Conservation (phyloP, 1,139 yeast genomes). For the Magnusiomyces suaveolens region DNA sequence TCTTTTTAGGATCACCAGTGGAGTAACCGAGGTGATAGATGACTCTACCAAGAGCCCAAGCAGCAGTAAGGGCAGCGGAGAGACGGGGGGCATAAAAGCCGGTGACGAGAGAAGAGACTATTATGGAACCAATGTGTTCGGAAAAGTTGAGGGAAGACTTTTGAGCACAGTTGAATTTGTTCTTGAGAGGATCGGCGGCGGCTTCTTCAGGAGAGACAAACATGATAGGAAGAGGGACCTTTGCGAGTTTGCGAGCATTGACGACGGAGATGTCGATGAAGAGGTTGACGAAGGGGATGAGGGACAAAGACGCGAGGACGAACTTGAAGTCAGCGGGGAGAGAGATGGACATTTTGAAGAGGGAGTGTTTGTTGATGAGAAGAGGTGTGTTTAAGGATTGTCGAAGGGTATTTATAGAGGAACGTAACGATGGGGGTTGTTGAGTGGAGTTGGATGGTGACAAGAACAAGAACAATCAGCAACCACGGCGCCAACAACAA, state of each 20-base stretch:
- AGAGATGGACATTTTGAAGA: too few relatives aligned
- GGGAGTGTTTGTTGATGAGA: too few relatives aligned
- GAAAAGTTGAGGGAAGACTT: slow-evolving; percentile 18
- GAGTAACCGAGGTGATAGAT: slow-evolving; percentile 17
- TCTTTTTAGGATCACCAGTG: slow-evolving; percentile 16
- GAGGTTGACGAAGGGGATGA: slow-evolving; percentile 13
- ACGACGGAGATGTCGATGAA: slow-evolving; percentile 14
- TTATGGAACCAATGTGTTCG: slow-evolving; percentile 14
- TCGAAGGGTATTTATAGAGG: too few relatives aligned
- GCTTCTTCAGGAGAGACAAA: slow-evolving; percentile 17
- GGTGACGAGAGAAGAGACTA: slow-evolving; percentile 13
- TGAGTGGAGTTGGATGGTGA: too few relatives aligned
- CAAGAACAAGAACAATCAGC: too few relatives aligned
- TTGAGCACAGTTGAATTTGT: slow-evolving; percentile 17
- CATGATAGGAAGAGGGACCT: slow-evolving; percentile 14
- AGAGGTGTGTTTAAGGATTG: too few relatives aligned
- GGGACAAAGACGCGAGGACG: slow-evolving; percentile 15
- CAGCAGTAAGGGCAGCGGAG: slow-evolving; percentile 13
- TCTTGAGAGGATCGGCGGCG: slow-evolving; percentile 14
- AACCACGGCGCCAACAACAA: too few relatives aligned
- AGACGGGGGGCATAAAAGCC: slow-evolving; percentile 14
- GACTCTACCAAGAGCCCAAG: slow-evolving; percentile 14
- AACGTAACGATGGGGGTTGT: too few relatives aligned
- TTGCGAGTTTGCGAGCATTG: slow-evolving; percentile 10
- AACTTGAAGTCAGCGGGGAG: slow-evolving; percentile 15